Percentiles rank a stretch among this genome's conserved stretches.
These are phyloP conservation scores for Rhexocercosporidium sp. DNA, from an alignment of 2,329 filamentous ascomycete genomes.

Conservation along the genomic window DNA sequence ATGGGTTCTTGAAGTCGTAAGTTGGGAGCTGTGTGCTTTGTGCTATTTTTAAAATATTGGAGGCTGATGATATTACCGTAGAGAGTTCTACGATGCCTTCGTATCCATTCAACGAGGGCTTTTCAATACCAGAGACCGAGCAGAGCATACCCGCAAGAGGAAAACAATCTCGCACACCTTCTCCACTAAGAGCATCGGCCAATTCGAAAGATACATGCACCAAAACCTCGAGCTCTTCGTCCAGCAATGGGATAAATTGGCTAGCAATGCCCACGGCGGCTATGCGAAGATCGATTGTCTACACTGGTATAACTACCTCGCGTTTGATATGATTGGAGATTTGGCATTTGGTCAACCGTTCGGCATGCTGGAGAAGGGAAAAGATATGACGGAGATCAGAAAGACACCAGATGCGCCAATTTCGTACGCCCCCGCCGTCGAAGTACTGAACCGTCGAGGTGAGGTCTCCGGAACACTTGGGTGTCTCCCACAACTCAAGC, in stretches of 20 bases:
- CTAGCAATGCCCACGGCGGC: slow-evolving; percentile 47
- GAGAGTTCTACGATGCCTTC: slow-evolving; percentile 82
- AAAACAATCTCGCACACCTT: slow-evolving; percentile 91
- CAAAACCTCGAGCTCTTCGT: slow-evolving; percentile 77
- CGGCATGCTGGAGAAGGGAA: slow-evolving; percentile 79
- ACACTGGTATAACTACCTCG: slow-evolving; percentile 77
- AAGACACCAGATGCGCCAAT: slow-evolving; percentile 63
- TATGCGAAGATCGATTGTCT: slow-evolving; percentile 74
- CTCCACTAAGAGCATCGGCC: slow-evolving; percentile 76
- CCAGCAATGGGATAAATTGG: slow-evolving; percentile 72
- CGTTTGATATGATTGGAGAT: slow-evolving; percentile 59
- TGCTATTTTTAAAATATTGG: slow-evolving; percentile 49
- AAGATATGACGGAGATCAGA: slow-evolving; percentile 77
- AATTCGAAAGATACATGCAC: slow-evolving; percentile 91
- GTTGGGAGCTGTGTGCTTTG: slow-evolving; percentile 47
- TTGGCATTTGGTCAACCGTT: slow-evolving; percentile 79
- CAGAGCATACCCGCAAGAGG: slow-evolving; percentile 85
- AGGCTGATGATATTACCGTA: slow-evolving; percentile 7
- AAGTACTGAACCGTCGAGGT: slow-evolving; percentile 86
- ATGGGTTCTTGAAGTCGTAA: slow-evolving; percentile 74
- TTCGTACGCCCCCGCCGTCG: slow-evolving; percentile 77
- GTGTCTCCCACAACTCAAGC: slow-evolving; percentile 74
- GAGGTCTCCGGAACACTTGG: slow-evolving; percentile 85
- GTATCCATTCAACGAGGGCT: slow-evolving; percentile 84
- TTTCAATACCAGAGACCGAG: slow-evolving; percentile 86